phyloP scores from a whole-genome alignment of 2,329 filamentous ascomycete species.

The Amesomyces nigricolor region DNA sequence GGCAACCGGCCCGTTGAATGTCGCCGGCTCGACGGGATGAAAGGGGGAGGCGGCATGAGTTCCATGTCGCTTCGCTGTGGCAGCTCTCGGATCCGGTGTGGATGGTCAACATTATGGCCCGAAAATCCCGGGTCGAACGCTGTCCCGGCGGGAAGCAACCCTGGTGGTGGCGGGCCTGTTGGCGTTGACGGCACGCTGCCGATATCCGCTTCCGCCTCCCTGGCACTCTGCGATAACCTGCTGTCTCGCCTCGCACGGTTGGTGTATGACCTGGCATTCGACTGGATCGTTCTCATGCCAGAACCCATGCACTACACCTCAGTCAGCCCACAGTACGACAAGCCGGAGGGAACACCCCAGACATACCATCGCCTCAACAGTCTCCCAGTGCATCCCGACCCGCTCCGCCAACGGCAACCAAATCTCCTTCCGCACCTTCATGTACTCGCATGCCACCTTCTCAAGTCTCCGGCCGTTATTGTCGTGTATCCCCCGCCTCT shows the following conservation, averaged over 20 bases:
- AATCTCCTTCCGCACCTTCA: slow-evolving; percentile 23
- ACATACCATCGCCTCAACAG: slow-evolving; percentile 23
- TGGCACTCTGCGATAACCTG: slow-evolving; percentile 11
- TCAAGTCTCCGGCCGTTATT: slow-evolving; percentile 18
- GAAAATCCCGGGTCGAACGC: slow-evolving; percentile 5
- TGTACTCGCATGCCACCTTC: slow-evolving; percentile 23
- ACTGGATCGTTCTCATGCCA: slow-evolving; percentile 21
- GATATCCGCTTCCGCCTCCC: slow-evolving; percentile 4
- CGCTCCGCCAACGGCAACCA: slow-evolving; percentile 23
- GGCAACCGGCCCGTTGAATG: neutral
- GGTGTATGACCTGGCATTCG: slow-evolving; percentile 22
- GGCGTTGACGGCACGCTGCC: neutral
- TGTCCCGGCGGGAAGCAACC: neutral
- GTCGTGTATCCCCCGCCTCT: slow-evolving; percentile 21
- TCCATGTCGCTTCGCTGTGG: neutral
- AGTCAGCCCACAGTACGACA: neutral
- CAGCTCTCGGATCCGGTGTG: neutral
- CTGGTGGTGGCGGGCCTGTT: neutral
- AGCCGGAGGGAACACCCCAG: neutral
- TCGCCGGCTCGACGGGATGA: neutral
- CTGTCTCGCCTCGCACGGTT: slow-evolving; percentile 20
- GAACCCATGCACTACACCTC: slow-evolving; percentile 20
- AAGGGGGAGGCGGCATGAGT: slow-evolving; percentile 13
- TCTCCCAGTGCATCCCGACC: slow-evolving; percentile 22
- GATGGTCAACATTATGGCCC: neutral